These are phyloP conservation scores for Laetiporus sulphureus DNA, from an alignment of 1,284 basidiomycete species.

Conservation along the genomic window DNA sequence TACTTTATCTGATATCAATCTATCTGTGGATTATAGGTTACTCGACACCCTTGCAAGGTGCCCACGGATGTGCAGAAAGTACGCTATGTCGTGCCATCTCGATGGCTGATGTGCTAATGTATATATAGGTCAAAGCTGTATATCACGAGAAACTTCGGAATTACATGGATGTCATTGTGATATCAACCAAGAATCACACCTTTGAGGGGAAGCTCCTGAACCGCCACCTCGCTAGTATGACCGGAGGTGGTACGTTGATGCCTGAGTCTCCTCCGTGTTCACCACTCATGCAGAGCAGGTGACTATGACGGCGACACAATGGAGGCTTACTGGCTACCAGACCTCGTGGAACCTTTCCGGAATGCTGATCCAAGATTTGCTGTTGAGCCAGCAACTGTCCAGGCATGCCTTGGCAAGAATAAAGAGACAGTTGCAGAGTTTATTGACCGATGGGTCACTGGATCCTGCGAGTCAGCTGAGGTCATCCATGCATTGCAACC, in stretches of 20 bases:
- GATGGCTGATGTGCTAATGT: neutral
- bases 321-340: constrained; percentile 31
- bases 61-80: constrained; percentile 40
- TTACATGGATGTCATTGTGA: constrained; percentile 36
- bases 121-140: constrained; percentile 33
- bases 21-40: constrained; percentile 26
- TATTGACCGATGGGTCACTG: constrained; percentile 9
- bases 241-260: constrained; percentile 31
- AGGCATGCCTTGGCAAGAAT: constrained; percentile 32
- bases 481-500: constrained; percentile 35
- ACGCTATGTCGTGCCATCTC: neutral
- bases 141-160: constrained; percentile 24
- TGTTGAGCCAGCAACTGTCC: constrained; percentile 36
- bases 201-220: constrained; percentile 13
- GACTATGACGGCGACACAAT: constrained; percentile 42
- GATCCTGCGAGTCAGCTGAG: constrained; percentile 12
- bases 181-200: constrained; percentile 29
- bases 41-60: constrained; percentile 40
- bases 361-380: constrained; percentile 42
- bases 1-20: too few species aligned
- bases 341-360: constrained; percentile 41
- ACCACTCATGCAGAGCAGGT: constrained; percentile 18
- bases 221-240: constrained; percentile 33
- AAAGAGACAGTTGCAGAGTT: constrained; percentile 40
- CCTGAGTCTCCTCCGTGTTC: neutral